phyloP scores from a whole-genome alignment of 140 eudicot genomes.

The Senecio squalidus region DNA sequence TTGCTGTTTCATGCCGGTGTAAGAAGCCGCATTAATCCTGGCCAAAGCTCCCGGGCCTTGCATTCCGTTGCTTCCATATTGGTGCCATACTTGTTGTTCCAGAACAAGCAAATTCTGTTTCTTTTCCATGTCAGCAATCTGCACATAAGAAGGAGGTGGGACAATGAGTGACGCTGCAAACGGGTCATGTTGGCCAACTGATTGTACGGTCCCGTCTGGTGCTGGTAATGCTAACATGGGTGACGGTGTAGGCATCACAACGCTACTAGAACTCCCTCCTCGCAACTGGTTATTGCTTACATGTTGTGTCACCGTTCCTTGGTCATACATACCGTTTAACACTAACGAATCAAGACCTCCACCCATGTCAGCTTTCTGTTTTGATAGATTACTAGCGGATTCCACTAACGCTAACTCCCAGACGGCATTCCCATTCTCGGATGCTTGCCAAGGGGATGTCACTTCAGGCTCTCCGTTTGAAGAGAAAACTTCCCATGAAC shows the following conservation, averaged over 20 bases:
- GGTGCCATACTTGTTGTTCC: conserved; percentile 57
- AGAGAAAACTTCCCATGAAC: conserved; percentile 49
- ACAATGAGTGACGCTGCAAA: conserved; percentile 63
- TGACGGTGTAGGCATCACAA: conserved; percentile 39
- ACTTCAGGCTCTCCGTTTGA: conserved; percentile 35
- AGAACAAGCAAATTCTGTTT: conserved; percentile 47
- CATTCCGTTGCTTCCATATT: conserved; percentile 54
- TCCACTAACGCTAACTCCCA: conserved; percentile 66
- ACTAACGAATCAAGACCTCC: conserved; percentile 55
- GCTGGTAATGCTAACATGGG: conserved; percentile 54
- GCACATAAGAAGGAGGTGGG: conserved; percentile 62
- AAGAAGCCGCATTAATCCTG: conserved; percentile 30
- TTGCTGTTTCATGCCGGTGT: conserved; percentile 34
- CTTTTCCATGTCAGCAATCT: conserved; percentile 67
- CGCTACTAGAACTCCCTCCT: conserved; percentile 57
- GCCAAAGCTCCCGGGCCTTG: conserved; percentile 52
- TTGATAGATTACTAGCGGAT: conserved; percentile 43
- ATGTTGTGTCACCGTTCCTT: conserved; percentile 53
- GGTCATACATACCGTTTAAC: conserved; percentile 62
- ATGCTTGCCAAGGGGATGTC: conserved; percentile 48
- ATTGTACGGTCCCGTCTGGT: conserved; percentile 45
- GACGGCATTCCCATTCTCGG: conserved; percentile 29
- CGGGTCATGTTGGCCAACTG: conserved; percentile 53
- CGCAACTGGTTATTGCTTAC: conserved; percentile 32
- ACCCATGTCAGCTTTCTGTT: conserved; percentile 41